Conservation (phyloP, 768 basidiomycete genomes). For the Boletellus emodensis region DNA sequence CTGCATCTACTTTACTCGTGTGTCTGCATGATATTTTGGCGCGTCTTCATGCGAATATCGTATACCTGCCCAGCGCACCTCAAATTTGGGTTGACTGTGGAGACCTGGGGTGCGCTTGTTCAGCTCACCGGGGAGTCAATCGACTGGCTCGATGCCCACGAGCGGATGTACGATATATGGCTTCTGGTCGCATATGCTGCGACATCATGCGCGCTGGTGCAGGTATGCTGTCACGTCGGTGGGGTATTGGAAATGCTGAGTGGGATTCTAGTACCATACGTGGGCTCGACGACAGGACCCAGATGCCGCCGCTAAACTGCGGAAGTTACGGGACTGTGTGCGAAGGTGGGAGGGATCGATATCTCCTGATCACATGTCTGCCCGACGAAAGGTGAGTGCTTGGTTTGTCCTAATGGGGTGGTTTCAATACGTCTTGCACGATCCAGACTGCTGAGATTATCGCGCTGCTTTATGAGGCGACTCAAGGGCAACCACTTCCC, state of each 20-base stretch:
- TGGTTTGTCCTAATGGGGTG: not conserved
- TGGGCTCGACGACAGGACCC: slow-evolving; percentile 82
- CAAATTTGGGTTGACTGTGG: slow-evolving; percentile 78
- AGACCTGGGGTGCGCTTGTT: slow-evolving; percentile 75
- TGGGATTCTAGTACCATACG: slow-evolving; percentile 73
- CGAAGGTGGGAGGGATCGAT: slow-evolving; percentile 83
- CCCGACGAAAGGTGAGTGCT: slow-evolving; percentile 73
- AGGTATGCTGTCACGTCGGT: slow-evolving; percentile 48
- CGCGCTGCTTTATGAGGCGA: slow-evolving; percentile 85
- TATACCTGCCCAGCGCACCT: slow-evolving; percentile 88
- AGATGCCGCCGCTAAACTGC: slow-evolving; percentile 69
- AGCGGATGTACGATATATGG: slow-evolving; percentile 82
- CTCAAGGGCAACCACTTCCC: slow-evolving; percentile 63
- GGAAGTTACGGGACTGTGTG: slow-evolving; percentile 79
- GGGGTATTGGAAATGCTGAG: slow-evolving; percentile 5
- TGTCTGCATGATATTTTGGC: slow-evolving; percentile 95
- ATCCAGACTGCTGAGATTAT: slow-evolving; percentile 88
- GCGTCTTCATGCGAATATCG: slow-evolving; percentile 97
- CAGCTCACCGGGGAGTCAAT: slow-evolving; percentile 74
- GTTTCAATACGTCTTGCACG: not conserved
- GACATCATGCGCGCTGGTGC: slow-evolving; percentile 85
- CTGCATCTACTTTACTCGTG: slow-evolving; percentile 86
- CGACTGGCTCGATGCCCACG: slow-evolving; percentile 85
- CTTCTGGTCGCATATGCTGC: slow-evolving; percentile 82
- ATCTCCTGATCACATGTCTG: slow-evolving; percentile 92